Conservation (phyloP, 148 eudicot species). For the Rhododendron simsii region DNA sequence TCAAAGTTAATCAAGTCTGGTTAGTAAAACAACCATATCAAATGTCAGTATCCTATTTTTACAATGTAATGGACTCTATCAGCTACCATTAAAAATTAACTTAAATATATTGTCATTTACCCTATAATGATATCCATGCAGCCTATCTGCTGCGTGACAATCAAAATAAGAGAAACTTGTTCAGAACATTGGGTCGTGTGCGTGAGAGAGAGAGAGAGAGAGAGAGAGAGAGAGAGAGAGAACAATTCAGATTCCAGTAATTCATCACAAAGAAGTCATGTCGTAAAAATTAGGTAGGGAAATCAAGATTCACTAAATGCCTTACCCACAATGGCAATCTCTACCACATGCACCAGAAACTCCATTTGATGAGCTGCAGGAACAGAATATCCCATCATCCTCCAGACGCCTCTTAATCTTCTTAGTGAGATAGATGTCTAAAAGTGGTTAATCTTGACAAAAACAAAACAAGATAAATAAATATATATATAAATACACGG, state of each 20-base stretch:
- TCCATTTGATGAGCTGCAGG: slow-evolving; percentile 68
- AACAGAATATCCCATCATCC: slow-evolving; percentile 98
- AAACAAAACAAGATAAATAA: not conserved
- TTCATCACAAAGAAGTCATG: not conserved
- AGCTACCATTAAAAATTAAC: not conserved
- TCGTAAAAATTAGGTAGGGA: not conserved
- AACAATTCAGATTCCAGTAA: not conserved
- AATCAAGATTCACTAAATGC: slow-evolving; percentile 2
- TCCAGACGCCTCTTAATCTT: slow-evolving; percentile 72
- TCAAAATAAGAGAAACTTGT: not conserved
- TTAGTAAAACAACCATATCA: not conserved
- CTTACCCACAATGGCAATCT: slow-evolving; percentile 98
- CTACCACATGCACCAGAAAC: slow-evolving; percentile 66
- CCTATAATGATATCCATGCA: not conserved
- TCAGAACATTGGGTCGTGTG: not conserved
- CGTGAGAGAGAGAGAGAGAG: not conserved
- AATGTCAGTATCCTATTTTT: not conserved
- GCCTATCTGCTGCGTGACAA: not conserved
- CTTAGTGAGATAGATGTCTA: slow-evolving; percentile 87
- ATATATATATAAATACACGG: too few species aligned
- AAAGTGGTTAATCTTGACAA: slow-evolving; percentile 39
- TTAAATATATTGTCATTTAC: not conserved
- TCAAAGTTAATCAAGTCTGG: not conserved
- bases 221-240: not conserved
- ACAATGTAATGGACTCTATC: not conserved